Evolutionary conservation across 2,329 filamentous ascomycete species (phyloP).

Genomic region (Pseudophaeomoniella oleicola): DNA sequence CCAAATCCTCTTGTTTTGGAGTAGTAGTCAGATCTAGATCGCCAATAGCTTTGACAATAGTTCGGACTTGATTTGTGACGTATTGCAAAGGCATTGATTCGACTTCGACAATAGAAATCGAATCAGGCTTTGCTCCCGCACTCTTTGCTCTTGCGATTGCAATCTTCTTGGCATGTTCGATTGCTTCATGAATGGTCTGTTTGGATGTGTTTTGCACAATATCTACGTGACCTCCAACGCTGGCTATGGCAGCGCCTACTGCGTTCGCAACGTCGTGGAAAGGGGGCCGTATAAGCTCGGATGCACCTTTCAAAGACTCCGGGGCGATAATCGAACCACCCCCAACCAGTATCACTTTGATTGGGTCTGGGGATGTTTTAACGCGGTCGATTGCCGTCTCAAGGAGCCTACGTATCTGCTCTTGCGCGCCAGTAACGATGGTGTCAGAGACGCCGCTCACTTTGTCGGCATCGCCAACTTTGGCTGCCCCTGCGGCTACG

Average conservation of each 20-base stretch:
- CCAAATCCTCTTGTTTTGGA: background rate
- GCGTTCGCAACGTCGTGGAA: constrained; percentile 43
- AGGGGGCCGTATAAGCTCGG: constrained; percentile 34
- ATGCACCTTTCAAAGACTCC: constrained; percentile 32
- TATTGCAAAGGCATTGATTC: constrained; percentile 41
- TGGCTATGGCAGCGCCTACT: constrained; percentile 43
- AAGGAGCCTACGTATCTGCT: constrained; percentile 29
- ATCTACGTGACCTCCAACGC: constrained; percentile 37
- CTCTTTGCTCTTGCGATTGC: constrained; percentile 30
- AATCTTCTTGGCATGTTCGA: constrained; percentile 15
- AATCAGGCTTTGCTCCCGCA: constrained; percentile 29
- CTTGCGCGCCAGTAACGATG: constrained; percentile 10
- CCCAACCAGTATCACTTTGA: constrained; percentile 40
- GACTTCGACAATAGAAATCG: constrained; percentile 36
- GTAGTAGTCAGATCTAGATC: constrained; percentile 20
- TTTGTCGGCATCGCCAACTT: constrained; percentile 11
- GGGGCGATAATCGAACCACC: constrained; percentile 40
- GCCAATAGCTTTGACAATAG: constrained; percentile 43
- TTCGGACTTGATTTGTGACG: constrained; percentile 34
- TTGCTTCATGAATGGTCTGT: constrained; percentile 9
- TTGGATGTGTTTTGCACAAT: constrained; percentile 32
- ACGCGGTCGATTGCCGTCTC: constrained; percentile 39
- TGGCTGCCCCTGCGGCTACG: constrained; percentile 21
- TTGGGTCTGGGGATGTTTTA: constrained; percentile 39
- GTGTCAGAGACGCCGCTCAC: constrained; percentile 9